These are phyloP conservation scores for Rhynchospora pubera DNA, from an alignment of 176 grass and related monocot species.

Conservation along the genomic window DNA sequence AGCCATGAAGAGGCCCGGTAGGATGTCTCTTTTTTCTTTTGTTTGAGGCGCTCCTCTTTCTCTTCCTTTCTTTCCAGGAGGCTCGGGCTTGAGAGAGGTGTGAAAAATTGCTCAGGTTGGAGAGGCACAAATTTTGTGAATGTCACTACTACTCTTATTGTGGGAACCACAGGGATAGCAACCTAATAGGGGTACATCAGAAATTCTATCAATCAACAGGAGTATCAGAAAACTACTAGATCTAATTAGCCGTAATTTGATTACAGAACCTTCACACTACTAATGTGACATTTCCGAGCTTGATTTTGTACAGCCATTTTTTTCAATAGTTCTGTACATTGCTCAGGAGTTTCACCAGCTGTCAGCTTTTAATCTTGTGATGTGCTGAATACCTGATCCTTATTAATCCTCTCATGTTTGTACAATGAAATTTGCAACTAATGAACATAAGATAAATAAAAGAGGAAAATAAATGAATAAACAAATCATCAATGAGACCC, in stretches of 20 bases:
- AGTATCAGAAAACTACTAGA: neutral
- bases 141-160: constrained; percentile 80
- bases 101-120: constrained; percentile 93
- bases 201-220: neutral
- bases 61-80: constrained; percentile 52
- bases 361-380: neutral
- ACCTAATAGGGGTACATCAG: constrained; percentile 33
- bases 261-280: neutral
- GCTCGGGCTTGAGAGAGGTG: constrained; percentile 90
- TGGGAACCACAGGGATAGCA: constrained; percentile 87
- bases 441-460: neutral
- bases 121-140: constrained; percentile 91
- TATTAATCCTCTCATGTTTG: neutral
- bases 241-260: neutral
- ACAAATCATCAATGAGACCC: neutral
- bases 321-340: no score
- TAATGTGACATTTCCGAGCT: neutral
- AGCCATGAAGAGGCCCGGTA: constrained; percentile 12
- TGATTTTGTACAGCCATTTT: neutral
- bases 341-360: neutral
- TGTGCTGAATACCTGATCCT: neutral
- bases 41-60: constrained; percentile 17
- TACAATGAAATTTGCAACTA: neutral
- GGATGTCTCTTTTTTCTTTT: constrained; percentile 24
- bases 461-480: neutral